These are phyloP conservation scores for Malus hybrid DNA, from an alignment of 331 rosid genomes.

Conservation along the genomic window DNA sequence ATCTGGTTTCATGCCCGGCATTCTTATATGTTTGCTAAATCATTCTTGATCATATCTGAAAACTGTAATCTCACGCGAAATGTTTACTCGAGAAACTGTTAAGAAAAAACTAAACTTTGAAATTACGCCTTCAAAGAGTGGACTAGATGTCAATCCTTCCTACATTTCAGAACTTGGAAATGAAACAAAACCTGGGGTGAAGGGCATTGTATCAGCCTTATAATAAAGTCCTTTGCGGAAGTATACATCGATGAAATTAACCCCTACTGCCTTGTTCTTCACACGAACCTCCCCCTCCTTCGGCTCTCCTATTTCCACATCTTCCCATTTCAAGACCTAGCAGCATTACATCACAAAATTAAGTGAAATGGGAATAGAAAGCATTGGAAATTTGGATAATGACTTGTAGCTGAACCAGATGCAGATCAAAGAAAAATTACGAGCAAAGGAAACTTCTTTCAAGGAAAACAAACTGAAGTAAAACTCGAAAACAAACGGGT, in stretches of 20 bases:
- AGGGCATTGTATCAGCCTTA: constrained; percentile 49
- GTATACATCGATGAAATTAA: constrained; percentile 77
- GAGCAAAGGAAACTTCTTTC: neutral
- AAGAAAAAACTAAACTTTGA: neutral
- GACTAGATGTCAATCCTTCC: no score
- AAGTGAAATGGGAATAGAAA: neutral
- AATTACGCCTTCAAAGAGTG: neutral
- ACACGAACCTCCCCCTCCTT: constrained; percentile 71
- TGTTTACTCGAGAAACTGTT: neutral
- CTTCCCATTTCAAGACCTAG: constrained; percentile 85
- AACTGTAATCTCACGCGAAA: neutral
- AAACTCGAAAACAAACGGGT: neutral
- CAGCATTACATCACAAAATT: neutral
- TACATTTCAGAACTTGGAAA: neutral
- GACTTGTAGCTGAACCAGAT: no score
- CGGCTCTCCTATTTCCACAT: constrained; percentile 69
- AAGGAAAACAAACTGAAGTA: neutral
- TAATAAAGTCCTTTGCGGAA: constrained; percentile 77
- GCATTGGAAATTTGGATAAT: neutral
- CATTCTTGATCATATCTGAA: neutral
- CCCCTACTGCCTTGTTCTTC: constrained; percentile 68
- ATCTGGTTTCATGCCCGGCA: neutral
- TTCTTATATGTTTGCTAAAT: neutral
- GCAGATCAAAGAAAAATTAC: neutral
- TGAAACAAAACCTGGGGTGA: constrained; percentile 52